Conservation (phyloP, 495 filamentous ascomycete species). For the Hypoxylon subgilvum region DNA sequence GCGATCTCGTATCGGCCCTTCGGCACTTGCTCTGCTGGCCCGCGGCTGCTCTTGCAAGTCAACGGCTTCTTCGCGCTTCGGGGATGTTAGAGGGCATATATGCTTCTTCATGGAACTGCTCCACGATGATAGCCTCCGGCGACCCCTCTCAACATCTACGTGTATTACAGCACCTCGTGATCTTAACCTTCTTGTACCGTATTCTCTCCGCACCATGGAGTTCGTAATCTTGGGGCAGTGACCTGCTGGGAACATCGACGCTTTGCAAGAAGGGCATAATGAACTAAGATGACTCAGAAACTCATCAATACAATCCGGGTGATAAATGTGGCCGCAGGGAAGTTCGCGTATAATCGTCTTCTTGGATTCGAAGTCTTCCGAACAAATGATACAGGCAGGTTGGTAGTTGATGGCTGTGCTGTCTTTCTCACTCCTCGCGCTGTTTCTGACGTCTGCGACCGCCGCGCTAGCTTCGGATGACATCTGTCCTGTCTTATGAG, state of each 20-base stretch:
- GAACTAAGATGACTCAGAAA: slow-evolving; percentile 74
- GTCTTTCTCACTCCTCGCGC: slow-evolving; percentile 21
- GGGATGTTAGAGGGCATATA: slow-evolving; percentile 25
- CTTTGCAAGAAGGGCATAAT: slow-evolving; percentile 88
- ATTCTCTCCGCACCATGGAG: slow-evolving; percentile 77
- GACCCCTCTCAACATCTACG: slow-evolving; percentile 31
- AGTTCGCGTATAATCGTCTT: slow-evolving; percentile 78
- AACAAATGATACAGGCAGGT: slow-evolving; percentile 82
- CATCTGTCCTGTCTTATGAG: slow-evolving; percentile 11
- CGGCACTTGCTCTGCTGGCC: slow-evolving; percentile 9
- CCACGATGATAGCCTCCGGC: slow-evolving; percentile 31
- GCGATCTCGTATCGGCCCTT: slow-evolving; percentile 26
- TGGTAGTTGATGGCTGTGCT: slow-evolving; percentile 61
- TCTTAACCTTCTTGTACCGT: slow-evolving; percentile 57
- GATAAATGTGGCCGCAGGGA: slow-evolving; percentile 88
- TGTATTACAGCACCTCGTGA: slow-evolving; percentile 29
- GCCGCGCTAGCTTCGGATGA: slow-evolving; percentile 32
- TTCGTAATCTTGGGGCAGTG: slow-evolving; percentile 80
- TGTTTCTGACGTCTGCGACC: slow-evolving; percentile 8
- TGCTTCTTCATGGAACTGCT: slow-evolving; percentile 34
- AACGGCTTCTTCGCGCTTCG: slow-evolving; percentile 28
- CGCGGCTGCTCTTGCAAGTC: slow-evolving; percentile 32
- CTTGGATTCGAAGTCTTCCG: slow-evolving; percentile 75
- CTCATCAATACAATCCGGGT: slow-evolving; percentile 84
- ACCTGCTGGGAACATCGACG: slow-evolving; percentile 68